Base-by-base conservation (phyloP, 2,329 filamentous ascomycete species). In the Fusarium nematophilum region DNA sequence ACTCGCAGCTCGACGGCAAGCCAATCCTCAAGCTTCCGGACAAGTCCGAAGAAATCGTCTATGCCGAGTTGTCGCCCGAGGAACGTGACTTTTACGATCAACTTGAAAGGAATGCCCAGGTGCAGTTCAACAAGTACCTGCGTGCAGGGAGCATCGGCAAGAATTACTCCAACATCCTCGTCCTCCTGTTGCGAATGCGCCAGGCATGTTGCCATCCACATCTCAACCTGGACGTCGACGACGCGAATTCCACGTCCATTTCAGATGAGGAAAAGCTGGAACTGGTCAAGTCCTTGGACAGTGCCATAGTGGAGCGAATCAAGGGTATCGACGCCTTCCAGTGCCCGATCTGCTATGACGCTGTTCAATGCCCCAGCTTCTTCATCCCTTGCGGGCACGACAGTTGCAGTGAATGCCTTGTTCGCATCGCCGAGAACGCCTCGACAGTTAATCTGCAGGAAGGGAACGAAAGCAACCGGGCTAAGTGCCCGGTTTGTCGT, bases 321-420 rank as follows among this genome's bases (percentile, higher is more conserved):
- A 90, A 79, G 64, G 71, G 70, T 2, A 71, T 73, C 1, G 80
- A 86, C 1, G 83, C 80, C 3, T 91, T 94, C 43, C 89, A 93
- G 70, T 96, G 93, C 68, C 91, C 91, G 0, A 87, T 95, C 15
- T 97, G 93, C 72, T 88, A 90, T 54, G 93, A 97, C 67, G 87
- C 81, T 3, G 86, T 89, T 6, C 81, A 84, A 10, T 93, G 93
- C 59, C 90, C 91, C 0, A 85, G 85, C 3, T 91, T 96, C 61
- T 89, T 93, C 72, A 81, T 92, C 45, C 92, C 92, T 1, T 97
- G 93, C 69, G 93, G 93, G 2, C 93, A 97, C 69, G 86, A 89
- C 56, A 87, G 87, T 18, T 97, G 93, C 74, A 78, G 83, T 1
- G 89, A 93, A 59, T 97, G 93, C 70, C 87, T 95, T 58, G 82